Base-by-base conservation (phyloP, 768 basidiomycete genomes). In the Crepidotus variabilis region DNA sequence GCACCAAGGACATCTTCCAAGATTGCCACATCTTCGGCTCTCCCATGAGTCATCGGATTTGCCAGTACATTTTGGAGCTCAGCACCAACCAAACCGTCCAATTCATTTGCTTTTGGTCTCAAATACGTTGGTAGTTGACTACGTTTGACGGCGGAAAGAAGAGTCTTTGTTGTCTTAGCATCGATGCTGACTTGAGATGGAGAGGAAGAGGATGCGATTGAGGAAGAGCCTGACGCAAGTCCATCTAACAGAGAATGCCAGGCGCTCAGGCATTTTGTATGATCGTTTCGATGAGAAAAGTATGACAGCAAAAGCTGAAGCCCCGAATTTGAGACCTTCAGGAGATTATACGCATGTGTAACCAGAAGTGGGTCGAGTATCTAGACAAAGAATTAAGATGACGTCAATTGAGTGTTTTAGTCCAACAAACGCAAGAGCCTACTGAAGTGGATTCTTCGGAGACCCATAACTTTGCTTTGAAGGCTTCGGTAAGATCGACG, bases 231-330 rank as follows among this genome's bases (percentile, higher is more conserved):
- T 5, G 13, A 50, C 1, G 79, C 75, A 10, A 85, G 55, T 9
- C 69, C 69, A 0, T 66, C 64, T 1, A 90, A 73, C 16, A 87
- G 68, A 2, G 68, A 63, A 47, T 75, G 75, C 84, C 83, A 88
- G 9, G 83, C 66, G 2, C 57, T 46, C 22, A 67, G 54, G 21
- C 71, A 66, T 6, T 60, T 68, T 2, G 39, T 47, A n/a, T 75
- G 65, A 9, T 68, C 60, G 18, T 74, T 69, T 4, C 82, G 73
- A 59, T 79, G 67, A 8, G 68, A 58, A 21, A 90, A 71, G 59
- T 88, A 90, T 0, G 76, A 70, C 2, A 82, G 67, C 4, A 87
- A 66, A 0, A 86, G 69, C 1, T 70, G 50, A 0, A 80, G 77
- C 1, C 77, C 77, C 1, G 68, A 58, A 4, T 56, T 64, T 52